Conservation (phyloP, 2,329 filamentous ascomycete genomes). For the Fusarium liriodendri region DNA sequence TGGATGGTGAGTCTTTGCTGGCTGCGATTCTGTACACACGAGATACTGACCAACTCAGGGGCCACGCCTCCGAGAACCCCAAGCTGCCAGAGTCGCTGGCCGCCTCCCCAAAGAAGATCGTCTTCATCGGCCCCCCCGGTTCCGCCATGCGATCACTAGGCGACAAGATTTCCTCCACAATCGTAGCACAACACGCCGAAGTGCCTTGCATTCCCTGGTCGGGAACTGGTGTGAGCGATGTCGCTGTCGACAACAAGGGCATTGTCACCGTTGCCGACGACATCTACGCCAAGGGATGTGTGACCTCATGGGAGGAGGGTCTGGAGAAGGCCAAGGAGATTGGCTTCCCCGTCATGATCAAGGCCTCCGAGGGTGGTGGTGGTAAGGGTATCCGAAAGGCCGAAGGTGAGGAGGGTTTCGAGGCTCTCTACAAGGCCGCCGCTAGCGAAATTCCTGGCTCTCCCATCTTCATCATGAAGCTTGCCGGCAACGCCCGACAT, state of each 20-base stretch:
- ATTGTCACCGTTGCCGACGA: constrained; percentile 93
- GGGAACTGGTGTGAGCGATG: constrained; percentile 87
- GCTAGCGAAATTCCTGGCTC: constrained; percentile 98
- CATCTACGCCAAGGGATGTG: constrained; percentile 90
- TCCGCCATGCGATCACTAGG: constrained; percentile 99
- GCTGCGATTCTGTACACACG: constrained; percentile 4
- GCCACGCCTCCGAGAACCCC: constrained; percentile 98
- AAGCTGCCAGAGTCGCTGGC: constrained; percentile 96
- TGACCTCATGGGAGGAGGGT: constrained; percentile 89
- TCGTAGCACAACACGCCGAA: constrained; percentile 95
- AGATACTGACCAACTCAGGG: constrained; percentile 68
- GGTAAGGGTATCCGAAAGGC: constrained; percentile 99
- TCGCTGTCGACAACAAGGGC: constrained; percentile 80
- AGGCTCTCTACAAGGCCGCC: constrained; percentile 90
- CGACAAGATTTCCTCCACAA: constrained; percentile 99
- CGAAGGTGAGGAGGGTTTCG: constrained; percentile 84
- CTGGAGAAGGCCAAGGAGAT: constrained; percentile 87
- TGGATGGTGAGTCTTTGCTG: constrained; percentile 78
- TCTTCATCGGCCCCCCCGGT: constrained; percentile 98
- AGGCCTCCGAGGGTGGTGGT: constrained; percentile 99
- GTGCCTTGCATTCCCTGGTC: constrained; percentile 99
- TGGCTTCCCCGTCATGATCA: constrained; percentile 99
- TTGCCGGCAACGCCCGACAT: constrained; percentile 95
- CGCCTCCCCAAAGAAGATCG: constrained; percentile 96
- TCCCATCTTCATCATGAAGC: constrained; percentile 99